These are phyloP conservation scores for Cicer chorassanicum DNA, from an alignment of 306 rosid genomes.

Conservation along the genomic window DNA sequence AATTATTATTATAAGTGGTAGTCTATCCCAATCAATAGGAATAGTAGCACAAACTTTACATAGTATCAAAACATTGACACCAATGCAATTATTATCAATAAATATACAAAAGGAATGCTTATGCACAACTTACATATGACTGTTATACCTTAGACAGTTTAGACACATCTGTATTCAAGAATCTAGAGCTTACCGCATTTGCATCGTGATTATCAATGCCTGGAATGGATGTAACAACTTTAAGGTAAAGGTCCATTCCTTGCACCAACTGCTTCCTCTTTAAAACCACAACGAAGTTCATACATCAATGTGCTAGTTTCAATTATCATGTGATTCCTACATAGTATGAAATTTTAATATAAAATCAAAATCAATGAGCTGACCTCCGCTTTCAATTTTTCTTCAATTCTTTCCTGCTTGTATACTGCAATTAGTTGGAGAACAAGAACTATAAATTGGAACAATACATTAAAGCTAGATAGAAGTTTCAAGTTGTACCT, in stretches of 20 bases:
- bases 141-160: slow-evolving; percentile 24
- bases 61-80: slow-evolving; percentile 33
- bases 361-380: slow-evolving; percentile 48
- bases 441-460: slow-evolving; percentile 38
- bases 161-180: slow-evolving; percentile 24
- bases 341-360: slow-evolving; percentile 15
- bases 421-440: slow-evolving; percentile 59
- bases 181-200: slow-evolving; percentile 61
- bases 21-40: background rate
- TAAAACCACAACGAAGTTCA: slow-evolving; percentile 45
- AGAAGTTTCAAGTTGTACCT: slow-evolving; percentile 54
- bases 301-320: slow-evolving; percentile 16
- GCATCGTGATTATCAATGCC: slow-evolving; percentile 87
- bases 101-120: slow-evolving; percentile 20
- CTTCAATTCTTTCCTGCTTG: slow-evolving; percentile 69
- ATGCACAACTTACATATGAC: background rate
- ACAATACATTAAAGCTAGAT: slow-evolving; percentile 23
- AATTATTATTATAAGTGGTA: background rate
- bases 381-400: slow-evolving; percentile 84
- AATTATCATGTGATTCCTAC: slow-evolving; percentile 25
- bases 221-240: slow-evolving; percentile 78
- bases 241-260: slow-evolving; percentile 66
- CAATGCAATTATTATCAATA: slow-evolving; percentile 6
- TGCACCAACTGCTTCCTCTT: slow-evolving; percentile 84
- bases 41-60: slow-evolving; percentile 21